Evolutionary conservation across 345 rosid genomes (phyloP).

Genomic region (Excoecaria cochinchinensis): DNA sequence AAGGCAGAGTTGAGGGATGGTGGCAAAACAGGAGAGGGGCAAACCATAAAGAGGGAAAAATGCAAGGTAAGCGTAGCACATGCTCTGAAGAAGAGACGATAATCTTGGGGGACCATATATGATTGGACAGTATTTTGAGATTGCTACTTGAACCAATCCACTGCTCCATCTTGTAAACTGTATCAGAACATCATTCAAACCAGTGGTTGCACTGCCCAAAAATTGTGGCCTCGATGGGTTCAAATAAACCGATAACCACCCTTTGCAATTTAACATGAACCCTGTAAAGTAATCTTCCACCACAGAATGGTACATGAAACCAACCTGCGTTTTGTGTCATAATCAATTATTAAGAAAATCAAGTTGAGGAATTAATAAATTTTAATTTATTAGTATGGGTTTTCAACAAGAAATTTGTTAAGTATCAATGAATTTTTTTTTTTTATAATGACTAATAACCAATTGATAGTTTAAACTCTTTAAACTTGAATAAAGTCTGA

Average conservation of each 20-base stretch:
- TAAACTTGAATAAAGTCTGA: no score
- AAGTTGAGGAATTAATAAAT: background rate
- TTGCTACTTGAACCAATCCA: slow-evolving; percentile 27
- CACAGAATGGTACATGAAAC: slow-evolving; percentile 38
- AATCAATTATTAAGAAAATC: background rate
- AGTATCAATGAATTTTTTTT: no score
- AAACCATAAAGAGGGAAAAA: slow-evolving; percentile 22
- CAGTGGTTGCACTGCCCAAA: slow-evolving; percentile 29
- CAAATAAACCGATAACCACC: slow-evolving; percentile 41
- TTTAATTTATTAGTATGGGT: no score
- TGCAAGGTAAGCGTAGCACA: slow-evolving; percentile 28
- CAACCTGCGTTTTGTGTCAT: slow-evolving; percentile 27
- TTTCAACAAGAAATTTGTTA: no score
- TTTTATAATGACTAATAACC: no score
- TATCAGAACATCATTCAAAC: slow-evolving; percentile 23
- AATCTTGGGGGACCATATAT: slow-evolving; percentile 31
- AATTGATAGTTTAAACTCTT: no score
- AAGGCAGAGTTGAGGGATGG: slow-evolving; percentile 44
- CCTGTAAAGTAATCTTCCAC: slow-evolving; percentile 47
- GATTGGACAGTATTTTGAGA: slow-evolving; percentile 45
- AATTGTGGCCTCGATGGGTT: slow-evolving; percentile 37
- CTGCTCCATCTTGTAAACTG: slow-evolving; percentile 42
- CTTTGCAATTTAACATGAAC: slow-evolving; percentile 30
- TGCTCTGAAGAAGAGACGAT: slow-evolving; percentile 26
- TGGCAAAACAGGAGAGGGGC: slow-evolving; percentile 35